phyloP scores from a whole-genome alignment of 2,329 filamentous ascomycete genomes.

The Uncinocarpus reesii region DNA sequence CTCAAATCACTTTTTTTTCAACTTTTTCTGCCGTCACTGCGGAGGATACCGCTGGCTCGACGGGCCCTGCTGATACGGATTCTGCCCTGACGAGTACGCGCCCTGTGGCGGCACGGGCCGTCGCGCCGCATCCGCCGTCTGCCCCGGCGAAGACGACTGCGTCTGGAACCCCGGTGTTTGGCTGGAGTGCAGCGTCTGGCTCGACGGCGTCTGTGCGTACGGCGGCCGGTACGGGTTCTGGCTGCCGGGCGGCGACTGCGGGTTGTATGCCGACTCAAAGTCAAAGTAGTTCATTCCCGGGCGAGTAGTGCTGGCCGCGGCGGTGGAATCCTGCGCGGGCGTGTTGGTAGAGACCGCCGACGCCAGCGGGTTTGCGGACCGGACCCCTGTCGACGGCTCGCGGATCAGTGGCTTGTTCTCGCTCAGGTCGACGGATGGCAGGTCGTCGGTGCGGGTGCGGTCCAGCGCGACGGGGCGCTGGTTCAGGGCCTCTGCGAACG shows the following conservation, averaged over 20 bases:
- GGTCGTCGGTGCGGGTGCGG: conserved; percentile 21
- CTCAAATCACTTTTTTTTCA: not conserved
- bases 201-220: not conserved
- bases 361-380: conserved; percentile 13
- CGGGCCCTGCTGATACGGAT: conserved; percentile 6
- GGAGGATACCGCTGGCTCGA: not conserved
- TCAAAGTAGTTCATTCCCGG: conserved; percentile 12
- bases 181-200: conserved; percentile 1
- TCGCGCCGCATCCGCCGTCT: not conserved
- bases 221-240: not conserved
- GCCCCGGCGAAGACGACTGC: not conserved
- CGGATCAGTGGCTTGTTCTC: conserved; percentile 27
- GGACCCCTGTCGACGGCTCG: conserved; percentile 33
- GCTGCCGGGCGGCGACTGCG: not conserved
- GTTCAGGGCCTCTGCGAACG: conserved; percentile 28
- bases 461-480: conserved; percentile 27
- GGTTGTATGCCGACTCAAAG: not conserved
- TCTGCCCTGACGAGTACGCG: not conserved
- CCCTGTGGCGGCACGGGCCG: not conserved
- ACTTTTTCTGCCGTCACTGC: not conserved
- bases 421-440: conserved; percentile 23
- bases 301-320: not conserved
- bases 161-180: not conserved
- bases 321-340: conserved; percentile 15
- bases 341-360: conserved; percentile 12